Evolutionary conservation across 1,284 basidiomycete genomes (phyloP), one percentile per base, ranked within the genome.

Genomic region (Leccinum solheimii): DNA sequence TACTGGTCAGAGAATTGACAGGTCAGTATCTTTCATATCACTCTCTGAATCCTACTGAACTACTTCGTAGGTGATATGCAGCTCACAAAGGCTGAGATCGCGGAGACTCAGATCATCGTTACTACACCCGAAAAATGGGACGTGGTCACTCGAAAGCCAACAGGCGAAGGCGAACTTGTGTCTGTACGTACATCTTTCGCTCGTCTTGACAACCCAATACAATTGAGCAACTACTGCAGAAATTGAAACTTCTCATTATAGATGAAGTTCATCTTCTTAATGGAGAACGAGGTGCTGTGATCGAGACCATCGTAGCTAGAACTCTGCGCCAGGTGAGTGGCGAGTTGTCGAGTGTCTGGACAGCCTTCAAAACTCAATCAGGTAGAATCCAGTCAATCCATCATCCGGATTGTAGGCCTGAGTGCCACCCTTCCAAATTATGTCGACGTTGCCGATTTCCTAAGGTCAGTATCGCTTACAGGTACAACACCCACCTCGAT

Each of bases 111-210:
- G 73, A 92, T 99, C 61, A 98, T 99, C 64, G 95, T 99, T 11
- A 99, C 97, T 0, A 99, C 97, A 1, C 97, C 97, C 0, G 97
- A 99, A 75, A 99, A 99, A 77, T 99, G 97, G 97, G 97, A 99
- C 69, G 97, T 99, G 0, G 97, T 99, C 1, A 99, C 97, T 7
- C 83, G 97, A 63, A 99, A 98, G 74, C 95, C 97, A 0, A 95
- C 93, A 0, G 96, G 97, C 7, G 96, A 98, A 76, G 96, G 96
- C 13, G 96, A 98, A 74, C 81, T 99, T 26, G 94, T 94, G 19
- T 90, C 93, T 57, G 95, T 95, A 64, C 60, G 87, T 73, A 16
- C 34, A 14, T 19, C 45, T 19, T 51, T 45, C 19, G 13, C 27
- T 43, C 13, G 16, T 59, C 38, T 49, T 21, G 19, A 21, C 11